These are phyloP conservation scores for Candolleomyces eurysporus DNA, from an alignment of 768 basidiomycete species.

Conservation along the genomic window DNA sequence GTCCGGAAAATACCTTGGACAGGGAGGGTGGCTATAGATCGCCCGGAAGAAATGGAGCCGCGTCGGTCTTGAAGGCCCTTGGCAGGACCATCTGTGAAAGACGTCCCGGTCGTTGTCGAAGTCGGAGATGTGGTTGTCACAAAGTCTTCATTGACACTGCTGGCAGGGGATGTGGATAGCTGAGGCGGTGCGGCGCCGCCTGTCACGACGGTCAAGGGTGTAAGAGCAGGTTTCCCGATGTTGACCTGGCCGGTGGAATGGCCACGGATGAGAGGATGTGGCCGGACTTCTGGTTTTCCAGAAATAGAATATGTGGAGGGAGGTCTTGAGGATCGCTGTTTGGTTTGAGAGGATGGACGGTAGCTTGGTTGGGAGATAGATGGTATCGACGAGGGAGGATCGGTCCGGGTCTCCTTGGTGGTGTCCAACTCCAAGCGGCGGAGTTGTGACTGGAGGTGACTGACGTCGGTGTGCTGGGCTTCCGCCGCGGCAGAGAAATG, in stretches of 20 bases:
- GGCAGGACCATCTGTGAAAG: slow-evolving; percentile 11
- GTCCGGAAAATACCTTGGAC: slow-evolving; percentile 30
- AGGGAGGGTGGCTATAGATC: slow-evolving; percentile 60
- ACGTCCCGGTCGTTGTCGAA: slow-evolving; percentile 25
- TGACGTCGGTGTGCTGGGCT: not conserved
- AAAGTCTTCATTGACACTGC: slow-evolving; percentile 19
- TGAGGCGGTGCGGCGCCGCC: slow-evolving; percentile 42
- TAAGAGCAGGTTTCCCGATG: slow-evolving; percentile 53
- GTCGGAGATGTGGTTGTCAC: slow-evolving; percentile 34
- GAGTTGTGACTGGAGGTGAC: slow-evolving; percentile 8
- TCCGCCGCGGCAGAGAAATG: not conserved
- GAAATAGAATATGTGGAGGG: slow-evolving; percentile 62
- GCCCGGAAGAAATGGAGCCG: slow-evolving; percentile 57
- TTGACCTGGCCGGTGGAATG: slow-evolving; percentile 58
- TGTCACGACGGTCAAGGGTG: slow-evolving; percentile 61
- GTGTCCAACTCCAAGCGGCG: slow-evolving; percentile 7
- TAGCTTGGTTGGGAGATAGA: slow-evolving; percentile 23
- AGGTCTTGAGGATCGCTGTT: slow-evolving; percentile 53
- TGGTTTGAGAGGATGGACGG: slow-evolving; percentile 26
- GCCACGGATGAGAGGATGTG: slow-evolving; percentile 77
- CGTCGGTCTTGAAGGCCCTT: slow-evolving; percentile 17
- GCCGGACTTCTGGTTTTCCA: slow-evolving; percentile 45
- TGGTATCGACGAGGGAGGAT: slow-evolving; percentile 8
- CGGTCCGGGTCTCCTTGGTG: slow-evolving; percentile 9
- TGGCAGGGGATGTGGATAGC: slow-evolving; percentile 37